Conservation (phyloP, 2,329 filamentous ascomycete species). For the Aspergillus carbonarius region DNA sequence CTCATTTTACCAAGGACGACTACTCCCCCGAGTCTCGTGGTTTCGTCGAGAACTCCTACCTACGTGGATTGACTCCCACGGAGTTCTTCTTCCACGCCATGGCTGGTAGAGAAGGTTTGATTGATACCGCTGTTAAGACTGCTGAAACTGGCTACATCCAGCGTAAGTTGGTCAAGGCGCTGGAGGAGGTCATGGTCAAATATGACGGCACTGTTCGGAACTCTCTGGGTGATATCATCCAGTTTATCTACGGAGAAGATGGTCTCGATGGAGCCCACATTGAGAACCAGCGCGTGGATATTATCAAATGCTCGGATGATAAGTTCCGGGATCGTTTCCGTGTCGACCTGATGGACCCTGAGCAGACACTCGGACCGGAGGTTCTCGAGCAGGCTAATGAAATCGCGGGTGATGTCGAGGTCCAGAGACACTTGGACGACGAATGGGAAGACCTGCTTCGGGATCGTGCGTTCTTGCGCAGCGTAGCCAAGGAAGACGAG, state of each 20-base stretch:
- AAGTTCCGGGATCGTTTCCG: conserved; percentile 80
- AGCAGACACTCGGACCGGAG: conserved; percentile 62
- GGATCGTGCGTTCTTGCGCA: conserved; percentile 74
- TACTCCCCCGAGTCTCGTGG: conserved; percentile 96
- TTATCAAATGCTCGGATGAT: conserved; percentile 74
- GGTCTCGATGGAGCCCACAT: conserved; percentile 91
- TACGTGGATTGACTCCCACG: conserved; percentile 88
- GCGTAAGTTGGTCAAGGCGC: conserved; percentile 93
- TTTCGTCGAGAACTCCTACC: conserved; percentile 98
- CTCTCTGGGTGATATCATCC: conserved; percentile 91
- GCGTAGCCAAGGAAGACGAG: conserved; percentile 72
- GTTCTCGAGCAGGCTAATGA: conserved; percentile 84
- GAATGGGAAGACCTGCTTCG: conserved; percentile 77
- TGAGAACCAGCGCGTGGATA: conserved; percentile 86
- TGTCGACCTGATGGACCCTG: conserved; percentile 78
- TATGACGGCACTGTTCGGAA: conserved; percentile 98
- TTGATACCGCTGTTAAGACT: conserved; percentile 99
- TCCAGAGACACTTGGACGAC: conserved; percentile 81
- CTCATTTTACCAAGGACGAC: conserved; percentile 98
- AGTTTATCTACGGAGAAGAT: conserved; percentile 97
- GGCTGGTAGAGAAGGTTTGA: conserved; percentile 99
- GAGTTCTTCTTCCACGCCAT: conserved; percentile 99
- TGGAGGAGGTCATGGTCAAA: conserved; percentile 96
- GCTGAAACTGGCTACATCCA: conserved; percentile 99
- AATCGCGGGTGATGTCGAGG: conserved; percentile 80